A percentile compares a stretch with the other conserved stretches of the same genome.
These are phyloP conservation scores for Populus trichocarpa DNA, from an alignment of 441 rosid species.

Conservation along the genomic window DNA sequence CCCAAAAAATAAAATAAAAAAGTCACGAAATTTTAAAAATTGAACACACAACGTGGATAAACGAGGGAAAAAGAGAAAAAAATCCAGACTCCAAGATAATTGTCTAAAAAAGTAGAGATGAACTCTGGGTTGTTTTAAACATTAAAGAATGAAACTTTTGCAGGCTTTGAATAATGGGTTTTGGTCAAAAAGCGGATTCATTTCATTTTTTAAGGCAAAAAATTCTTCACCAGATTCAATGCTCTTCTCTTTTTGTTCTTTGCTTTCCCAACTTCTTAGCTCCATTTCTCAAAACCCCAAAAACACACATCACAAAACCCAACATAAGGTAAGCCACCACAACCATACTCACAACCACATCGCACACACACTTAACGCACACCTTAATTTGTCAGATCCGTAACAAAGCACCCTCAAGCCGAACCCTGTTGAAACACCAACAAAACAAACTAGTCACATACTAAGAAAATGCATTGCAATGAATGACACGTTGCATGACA, in stretches of 20 bases:
- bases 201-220: slow-evolving; percentile 16
- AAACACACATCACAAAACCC: neutral
- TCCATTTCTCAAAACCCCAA: slow-evolving; percentile 4
- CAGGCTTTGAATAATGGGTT: slow-evolving; percentile 34
- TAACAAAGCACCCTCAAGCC: neutral
- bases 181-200: slow-evolving; percentile 30
- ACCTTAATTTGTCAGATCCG: neutral
- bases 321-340: neutral
- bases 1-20: slow-evolving; percentile 15
- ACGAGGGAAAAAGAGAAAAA: slow-evolving; percentile 16
- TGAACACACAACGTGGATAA: slow-evolving; percentile 44
- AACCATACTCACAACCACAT: neutral
- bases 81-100: slow-evolving; percentile 48
- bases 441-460: neutral
- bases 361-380: neutral
- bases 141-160: slow-evolving; percentile 33
- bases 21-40: slow-evolving; percentile 15
- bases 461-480: neutral
- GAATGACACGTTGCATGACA: neutral
- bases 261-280: slow-evolving; percentile 18
- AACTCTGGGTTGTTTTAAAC: slow-evolving; percentile 33
- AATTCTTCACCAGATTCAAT: slow-evolving; percentile 15
- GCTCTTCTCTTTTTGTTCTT: slow-evolving; percentile 30
- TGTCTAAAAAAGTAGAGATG: slow-evolving; percentile 49
- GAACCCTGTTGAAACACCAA: neutral